Base-by-base conservation (phyloP, 768 basidiomycete genomes). In the Phlebiopsis flavidoalba region DNA sequence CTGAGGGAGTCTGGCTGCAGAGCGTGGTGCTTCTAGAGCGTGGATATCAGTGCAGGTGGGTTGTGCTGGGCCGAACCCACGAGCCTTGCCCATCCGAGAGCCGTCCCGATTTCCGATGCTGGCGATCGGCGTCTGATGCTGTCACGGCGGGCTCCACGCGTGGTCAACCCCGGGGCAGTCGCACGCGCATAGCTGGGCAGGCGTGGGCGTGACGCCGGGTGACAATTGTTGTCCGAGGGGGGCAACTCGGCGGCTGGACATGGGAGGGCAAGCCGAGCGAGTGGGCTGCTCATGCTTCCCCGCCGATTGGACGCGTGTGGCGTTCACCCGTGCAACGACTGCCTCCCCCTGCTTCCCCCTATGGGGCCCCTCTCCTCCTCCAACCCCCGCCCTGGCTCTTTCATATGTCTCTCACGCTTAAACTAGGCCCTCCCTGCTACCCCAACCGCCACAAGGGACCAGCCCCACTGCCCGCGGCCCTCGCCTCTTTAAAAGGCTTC, bases 301-400 rank as follows among this genome's bases (percentile, higher is more conserved):
- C 54, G 24, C 21, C 22, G 10, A 5, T 55, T 37, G 53, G 37
- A n/a, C 53, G n/a, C n/a, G n/a, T 14, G 53, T 35, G 35, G 53
- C 53, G 54, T 55, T 43, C 54, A 55, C 54, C 54, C 54, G 54
- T 37, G 54, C n/a, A 37, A 43, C 54, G 37, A 21, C 36, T 45
- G 14, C 52, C 19, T 33, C 54, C 36, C 53, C 1, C 54, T 31
- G 8, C 54, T 12, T 12, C n/a, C 33, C 33, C 15, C 21, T 36
- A 37, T 55, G 36, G 36, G 43, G n/a, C 2, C 35, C 15, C 43
- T 8, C 40, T 45, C 54, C 54, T 53, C 33, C 35, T 53, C 19
- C 7, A 43, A 40, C 54, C 43, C 11, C 54, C 26, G 35, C 36
- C 43, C 54, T n/a, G n/a, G 24, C 54, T 1, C 35, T n/a, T 35